Evolutionary conservation across 2,329 filamentous ascomycete species (phyloP).

Genomic region (Phialophora macrospora): DNA sequence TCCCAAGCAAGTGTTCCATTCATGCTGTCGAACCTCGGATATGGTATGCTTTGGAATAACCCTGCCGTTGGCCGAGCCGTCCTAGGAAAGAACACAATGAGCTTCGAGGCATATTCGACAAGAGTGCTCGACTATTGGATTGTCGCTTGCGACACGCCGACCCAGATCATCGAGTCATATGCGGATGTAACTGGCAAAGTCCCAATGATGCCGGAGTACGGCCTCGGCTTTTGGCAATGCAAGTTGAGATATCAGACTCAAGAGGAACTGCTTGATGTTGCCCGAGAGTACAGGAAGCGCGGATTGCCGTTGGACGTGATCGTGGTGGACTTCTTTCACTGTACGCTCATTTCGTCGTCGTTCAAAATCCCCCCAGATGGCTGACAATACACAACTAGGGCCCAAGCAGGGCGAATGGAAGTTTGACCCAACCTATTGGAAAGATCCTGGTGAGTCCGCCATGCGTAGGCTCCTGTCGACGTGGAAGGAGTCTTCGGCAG

Average conservation of each 20-base stretch:
- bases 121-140: conserved; percentile 68
- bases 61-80: conserved; percentile 65
- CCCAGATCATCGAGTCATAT: conserved; percentile 63
- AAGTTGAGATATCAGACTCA: conserved; percentile 70
- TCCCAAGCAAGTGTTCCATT: conserved; percentile 70
- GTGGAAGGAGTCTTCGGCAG: conserved; percentile 28
- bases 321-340: conserved; percentile 72
- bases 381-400: conserved; percentile 45
- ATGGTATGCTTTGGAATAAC: conserved; percentile 71
- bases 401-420: conserved; percentile 69
- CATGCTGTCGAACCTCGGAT: conserved; percentile 63
- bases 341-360: conserved; percentile 8
- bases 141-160: conserved; percentile 61
- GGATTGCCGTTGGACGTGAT: conserved; percentile 66
- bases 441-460: conserved; percentile 59
- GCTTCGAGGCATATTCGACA: conserved; percentile 65
- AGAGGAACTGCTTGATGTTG: conserved; percentile 65
- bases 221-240: conserved; percentile 71
- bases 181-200: conserved; percentile 62
- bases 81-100: conserved; percentile 65
- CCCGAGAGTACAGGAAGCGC: conserved; percentile 62
- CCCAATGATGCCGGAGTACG: conserved; percentile 72
- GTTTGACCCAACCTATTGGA: conserved; percentile 68
- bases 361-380: background rate
- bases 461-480: conserved; percentile 29